Base-by-base conservation (phyloP, 2,329 filamentous ascomycete genomes). In the Diaporthe amygdali region DNA sequence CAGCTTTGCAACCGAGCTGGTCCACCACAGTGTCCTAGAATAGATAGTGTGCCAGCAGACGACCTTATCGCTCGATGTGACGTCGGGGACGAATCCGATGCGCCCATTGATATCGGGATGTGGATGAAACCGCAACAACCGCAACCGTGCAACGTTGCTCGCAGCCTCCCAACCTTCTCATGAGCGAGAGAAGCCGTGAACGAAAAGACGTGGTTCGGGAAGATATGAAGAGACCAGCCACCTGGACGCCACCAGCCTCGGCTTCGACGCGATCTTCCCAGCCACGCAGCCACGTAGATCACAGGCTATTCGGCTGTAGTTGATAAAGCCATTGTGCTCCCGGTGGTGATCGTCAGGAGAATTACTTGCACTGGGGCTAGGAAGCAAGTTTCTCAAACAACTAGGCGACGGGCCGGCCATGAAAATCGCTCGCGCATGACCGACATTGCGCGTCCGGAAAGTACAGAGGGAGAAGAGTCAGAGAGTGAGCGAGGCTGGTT, bases 401-500 rank as follows among this genome's bases (percentile, higher is more conserved):
- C 59, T 64, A 64, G 59, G 4, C 44, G 59, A 64, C 59, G 59
- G 59, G 3, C 59, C 59, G 59, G 59, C 59, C 59, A 64, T 64
- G 59, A 49, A 64, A 64, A 64, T 64, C 59, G 59, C 59, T 49
- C 59, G 41, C 59, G 59, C 59, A 64, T 64, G 59, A 63, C 59
- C 41, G 59, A 14, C 22, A 47, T 63, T 37, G 59, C 59, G 44
- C 44, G 59, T 64, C 59, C 30, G 59, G 59, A 37, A 47, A 6
- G 25, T 22, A 37, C n/a, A 47, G 41, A 10, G 41, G 41, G 15
- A 30, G 25, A 10, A 12, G 32, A 27, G 15, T n/a, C n/a, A n/a
- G 20, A 15, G 22, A 25, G 54, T 14, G 54, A 20, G 54, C 25
- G 22, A 25, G 55, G 37, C 22, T 41, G 54, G 25, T 3, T 20